These are phyloP conservation scores for Rhododendron henanense DNA, from an alignment of 148 eudicot species.

Conservation along the genomic window DNA sequence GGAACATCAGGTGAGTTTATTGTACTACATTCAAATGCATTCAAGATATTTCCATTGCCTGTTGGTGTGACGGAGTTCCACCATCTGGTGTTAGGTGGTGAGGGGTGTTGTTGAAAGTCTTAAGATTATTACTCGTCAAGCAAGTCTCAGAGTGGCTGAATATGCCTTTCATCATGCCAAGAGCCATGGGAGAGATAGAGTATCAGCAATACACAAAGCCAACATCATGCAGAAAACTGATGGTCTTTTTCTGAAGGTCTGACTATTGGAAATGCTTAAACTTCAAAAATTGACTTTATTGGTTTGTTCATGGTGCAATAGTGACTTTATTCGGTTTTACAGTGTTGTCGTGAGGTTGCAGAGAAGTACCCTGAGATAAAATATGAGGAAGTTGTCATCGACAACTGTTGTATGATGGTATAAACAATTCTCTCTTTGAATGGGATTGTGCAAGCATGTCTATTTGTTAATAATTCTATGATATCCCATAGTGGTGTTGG, in stretches of 20 bases:
- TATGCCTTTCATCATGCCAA: constrained; percentile 95
- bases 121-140: constrained; percentile 93
- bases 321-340: constrained; percentile 23
- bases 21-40: not conserved
- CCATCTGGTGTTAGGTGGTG: constrained; percentile 56
- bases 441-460: not conserved
- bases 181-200: constrained; percentile 82
- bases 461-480: not conserved
- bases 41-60: not conserved
- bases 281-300: not conserved
- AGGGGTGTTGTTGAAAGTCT: constrained; percentile 97
- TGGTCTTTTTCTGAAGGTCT: constrained; percentile 90
- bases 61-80: constrained; percentile 8
- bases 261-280: not conserved
- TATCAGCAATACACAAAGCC: constrained; percentile 97
- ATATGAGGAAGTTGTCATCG: constrained; percentile 96
- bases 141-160: constrained; percentile 96
- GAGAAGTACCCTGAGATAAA: constrained; percentile 89
- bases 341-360: constrained; percentile 99
- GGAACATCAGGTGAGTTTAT: constrained; percentile 80
- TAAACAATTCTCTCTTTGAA: not conserved
- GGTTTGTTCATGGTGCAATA: not conserved
- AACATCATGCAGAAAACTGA: constrained; percentile 99
- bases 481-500: not conserved
- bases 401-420: constrained; percentile 99